Evolutionary conservation across 148 eudicot species (phyloP), one percentile per base, ranked within the genome.

Genomic region (Oxyria digyna): DNA sequence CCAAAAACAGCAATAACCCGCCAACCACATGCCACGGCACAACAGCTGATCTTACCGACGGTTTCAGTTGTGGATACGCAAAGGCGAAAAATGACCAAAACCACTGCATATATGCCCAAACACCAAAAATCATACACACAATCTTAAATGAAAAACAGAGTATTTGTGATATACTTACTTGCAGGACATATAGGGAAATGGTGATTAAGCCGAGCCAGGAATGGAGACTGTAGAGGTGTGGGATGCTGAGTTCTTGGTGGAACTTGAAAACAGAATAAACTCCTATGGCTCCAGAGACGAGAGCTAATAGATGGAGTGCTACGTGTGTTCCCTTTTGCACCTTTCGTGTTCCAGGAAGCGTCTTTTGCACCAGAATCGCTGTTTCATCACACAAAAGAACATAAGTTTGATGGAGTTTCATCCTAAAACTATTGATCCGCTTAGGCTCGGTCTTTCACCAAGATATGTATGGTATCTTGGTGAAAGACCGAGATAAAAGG

Each of bases 1-100:
- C 2, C 9, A 59, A 20, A 29, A 59, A 59, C 65, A 59, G 8
- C 18, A 59, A 12, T 20, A 12, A 13, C 20, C 65, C 65, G 13
- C 65, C 65, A 12, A 59, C 65, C 10, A 59, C 65, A 59, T 59
- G 65, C 65, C 65, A 59, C 4, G 65, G 65, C 38, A 29, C 9
- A 14, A 31, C 3, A 27, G 37, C 65, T 59, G 65, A 29, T 6
- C 65, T 59, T 59, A 38, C 20, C 15, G 65, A 59, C 8, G 65
- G 31, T 38, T 59, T 59, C 20, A 59, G 9, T 59, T 59, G 65
- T 7, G 65, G 65, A 31, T 59, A 59, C 1, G 65, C 65, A 15
- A 59, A 59, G 37, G 37, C n/a, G 3, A 59, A 59, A 38, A 59
- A 59, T 27, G 65, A 59, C 13, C 0, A 59, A 27, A 59, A 6